phyloP scores from a whole-genome alignment of 371 early-diverging fungal species.

The Dichotomocladium elegans region DNA sequence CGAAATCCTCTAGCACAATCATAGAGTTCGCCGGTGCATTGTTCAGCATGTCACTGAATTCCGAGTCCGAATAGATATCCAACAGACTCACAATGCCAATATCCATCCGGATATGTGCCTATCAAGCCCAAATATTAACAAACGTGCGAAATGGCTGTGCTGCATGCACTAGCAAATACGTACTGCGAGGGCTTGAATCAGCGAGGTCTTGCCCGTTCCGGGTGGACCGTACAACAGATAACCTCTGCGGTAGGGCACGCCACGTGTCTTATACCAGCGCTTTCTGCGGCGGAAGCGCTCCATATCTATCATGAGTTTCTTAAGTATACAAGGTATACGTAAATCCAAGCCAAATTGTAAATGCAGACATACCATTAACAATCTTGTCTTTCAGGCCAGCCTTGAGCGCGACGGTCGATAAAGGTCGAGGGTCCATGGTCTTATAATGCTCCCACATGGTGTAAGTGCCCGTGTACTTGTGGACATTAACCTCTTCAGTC shows the following conservation, averaged over 20 bases:
- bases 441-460: constrained; percentile 7
- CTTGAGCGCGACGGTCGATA: constrained; percentile 25
- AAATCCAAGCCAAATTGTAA: background rate
- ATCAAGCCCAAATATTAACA: background rate
- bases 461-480: constrained; percentile 9
- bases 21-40: constrained; percentile 86
- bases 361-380: constrained; percentile 15
- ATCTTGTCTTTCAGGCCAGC: constrained; percentile 29
- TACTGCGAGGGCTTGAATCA: constrained; percentile 70
- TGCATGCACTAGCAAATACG: background rate
- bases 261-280: constrained; percentile 83
- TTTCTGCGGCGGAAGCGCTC: constrained; percentile 22
- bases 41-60: constrained; percentile 76
- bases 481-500: constrained; percentile 8
- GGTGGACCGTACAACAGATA: constrained; percentile 61
- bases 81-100: constrained; percentile 85
- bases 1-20: constrained; percentile 95
- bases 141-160: too few relatives aligned
- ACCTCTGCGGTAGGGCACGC: constrained; percentile 91
- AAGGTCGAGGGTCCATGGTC: constrained; percentile 21
- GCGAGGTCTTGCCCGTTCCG: constrained; percentile 63
- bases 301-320: constrained; percentile 16
- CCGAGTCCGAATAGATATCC: constrained; percentile 80
- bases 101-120: constrained; percentile 78
- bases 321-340: too few relatives aligned